Evolutionary conservation across 306 rosid species (phyloP), one percentile per base, ranked within the genome.

Genomic region (Styphnolobium japonicum): DNA sequence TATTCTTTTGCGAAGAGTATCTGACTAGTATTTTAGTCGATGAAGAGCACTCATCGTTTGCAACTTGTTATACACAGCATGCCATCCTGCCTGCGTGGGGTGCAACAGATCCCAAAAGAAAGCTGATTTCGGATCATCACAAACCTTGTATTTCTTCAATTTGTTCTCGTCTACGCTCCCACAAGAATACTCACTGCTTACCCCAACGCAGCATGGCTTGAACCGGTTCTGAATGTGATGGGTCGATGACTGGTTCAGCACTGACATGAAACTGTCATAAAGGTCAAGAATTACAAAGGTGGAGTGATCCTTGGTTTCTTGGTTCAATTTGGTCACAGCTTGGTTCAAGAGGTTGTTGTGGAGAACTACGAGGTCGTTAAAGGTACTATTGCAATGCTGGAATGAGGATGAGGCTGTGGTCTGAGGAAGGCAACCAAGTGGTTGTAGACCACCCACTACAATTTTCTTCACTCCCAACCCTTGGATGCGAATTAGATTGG

Each of bases 81-180:
- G 51, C 97, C 97, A 93, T 2, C 97, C 97, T 18, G 87, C 84
- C 48, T 93, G 92, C 10, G 97, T 81, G 1, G 97, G 97, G 43
- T 91, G 97, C 55, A 76, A 81, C 5, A 7, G 0, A 86, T 93
- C 97, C 97, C 92, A 93, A 57, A 91, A 93, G 89, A 93, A 93
- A 36, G 90, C 10, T 2, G 89, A 67, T 39, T 73, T 16, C 0
- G 96, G 94, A 57, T 82, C 15, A 0, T 87, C 85, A 66, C 97
- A 91, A 37, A 91, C 67, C 7, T 21, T 79, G 29, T 86, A 93
- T 73, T 86, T 88, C 83, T 82, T 89, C 23, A 39, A 81, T 0
- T 88, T 89, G 29, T 63, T 81, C 14, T 23, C 18, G 4, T 82
- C 89, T 7, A 86, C 82, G 15, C 84, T 88, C 31, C 96, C 96